Conservation (phyloP, 2,329 filamentous ascomycete species). For the Triangularia setosa region DNA sequence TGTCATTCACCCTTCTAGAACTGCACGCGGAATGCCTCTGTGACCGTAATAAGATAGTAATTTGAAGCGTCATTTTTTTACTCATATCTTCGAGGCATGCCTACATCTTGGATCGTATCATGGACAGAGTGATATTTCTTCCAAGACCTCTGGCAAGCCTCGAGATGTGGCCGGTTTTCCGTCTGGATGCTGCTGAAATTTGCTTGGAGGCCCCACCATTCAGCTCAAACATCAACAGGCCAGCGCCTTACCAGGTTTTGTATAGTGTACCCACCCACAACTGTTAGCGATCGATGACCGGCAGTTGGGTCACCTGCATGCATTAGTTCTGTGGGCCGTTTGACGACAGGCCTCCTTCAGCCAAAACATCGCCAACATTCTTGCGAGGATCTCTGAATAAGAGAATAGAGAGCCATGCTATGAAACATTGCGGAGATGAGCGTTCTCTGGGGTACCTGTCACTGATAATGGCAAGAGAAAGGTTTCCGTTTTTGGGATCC, state of each 20-base stretch:
- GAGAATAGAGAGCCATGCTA: neutral
- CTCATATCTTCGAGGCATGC: neutral
- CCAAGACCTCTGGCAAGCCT: neutral
- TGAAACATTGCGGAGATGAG: neutral
- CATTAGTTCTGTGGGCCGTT: conserved; percentile 4
- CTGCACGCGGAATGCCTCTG: neutral
- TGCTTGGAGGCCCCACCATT: neutral
- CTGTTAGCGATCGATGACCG: conserved; percentile 2
- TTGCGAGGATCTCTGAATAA: neutral
- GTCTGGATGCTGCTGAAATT: neutral
- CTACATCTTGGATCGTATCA: neutral
- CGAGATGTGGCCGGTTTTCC: neutral
- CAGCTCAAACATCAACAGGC: neutral
- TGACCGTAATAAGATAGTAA: neutral
- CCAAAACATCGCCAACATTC: neutral
- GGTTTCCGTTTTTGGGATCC: neutral
- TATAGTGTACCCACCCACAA: neutral
- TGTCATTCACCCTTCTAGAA: neutral
- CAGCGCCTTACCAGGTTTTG: conserved; percentile 3
- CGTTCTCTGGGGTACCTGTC: neutral
- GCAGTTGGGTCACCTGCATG: conserved; percentile 5
- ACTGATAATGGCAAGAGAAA: neutral
- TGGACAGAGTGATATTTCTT: neutral
- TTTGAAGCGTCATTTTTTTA: neutral
- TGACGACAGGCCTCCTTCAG: conserved; percentile 7